These are phyloP conservation scores for Globisporangium emineosum DNA, from an alignment of 352 stramenopile species.

Conservation along the genomic window DNA sequence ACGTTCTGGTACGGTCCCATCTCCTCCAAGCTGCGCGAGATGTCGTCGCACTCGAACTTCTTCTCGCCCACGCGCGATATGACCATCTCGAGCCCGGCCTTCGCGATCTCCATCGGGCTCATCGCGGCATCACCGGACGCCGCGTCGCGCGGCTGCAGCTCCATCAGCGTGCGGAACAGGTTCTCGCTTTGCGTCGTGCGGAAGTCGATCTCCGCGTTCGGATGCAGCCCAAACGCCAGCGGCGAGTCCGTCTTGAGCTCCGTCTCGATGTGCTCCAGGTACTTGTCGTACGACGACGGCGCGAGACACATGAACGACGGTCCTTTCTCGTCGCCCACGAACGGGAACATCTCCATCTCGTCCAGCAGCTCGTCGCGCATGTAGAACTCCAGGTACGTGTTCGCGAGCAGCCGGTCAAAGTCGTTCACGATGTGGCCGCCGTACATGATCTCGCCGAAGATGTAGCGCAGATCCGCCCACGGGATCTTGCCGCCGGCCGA, in stretches of 20 bases:
- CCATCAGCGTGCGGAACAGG: constrained; percentile 95
- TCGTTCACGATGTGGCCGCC: constrained; percentile 96
- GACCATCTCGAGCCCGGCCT: constrained; percentile 89
- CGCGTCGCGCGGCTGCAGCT: constrained; percentile 92
- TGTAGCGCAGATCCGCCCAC: constrained; percentile 96
- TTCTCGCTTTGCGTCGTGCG: constrained; percentile 95
- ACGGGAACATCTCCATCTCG: constrained; percentile 98
- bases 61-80: constrained; percentile 95
- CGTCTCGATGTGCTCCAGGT: constrained; percentile 96
- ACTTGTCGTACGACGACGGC: constrained; percentile 97
- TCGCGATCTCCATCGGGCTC: constrained; percentile 92
- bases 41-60: constrained; percentile 97
- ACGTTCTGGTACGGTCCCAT: constrained; percentile 95
- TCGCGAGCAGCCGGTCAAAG: constrained; percentile 92
- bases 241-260: constrained; percentile 96
- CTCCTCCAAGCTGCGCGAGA: constrained; percentile 92
- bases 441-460: constrained; percentile 98
- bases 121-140: constrained; percentile 82
- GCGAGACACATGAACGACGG: constrained; percentile 92
- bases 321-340: constrained; percentile 95
- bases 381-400: constrained; percentile 98
- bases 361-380: constrained; percentile 98
- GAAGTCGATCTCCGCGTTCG: constrained; percentile 99
- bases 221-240: constrained; percentile 96
- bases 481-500: constrained; percentile 93